Conservation (phyloP, 257 asterid genomes). For the Echites panduratus region DNA sequence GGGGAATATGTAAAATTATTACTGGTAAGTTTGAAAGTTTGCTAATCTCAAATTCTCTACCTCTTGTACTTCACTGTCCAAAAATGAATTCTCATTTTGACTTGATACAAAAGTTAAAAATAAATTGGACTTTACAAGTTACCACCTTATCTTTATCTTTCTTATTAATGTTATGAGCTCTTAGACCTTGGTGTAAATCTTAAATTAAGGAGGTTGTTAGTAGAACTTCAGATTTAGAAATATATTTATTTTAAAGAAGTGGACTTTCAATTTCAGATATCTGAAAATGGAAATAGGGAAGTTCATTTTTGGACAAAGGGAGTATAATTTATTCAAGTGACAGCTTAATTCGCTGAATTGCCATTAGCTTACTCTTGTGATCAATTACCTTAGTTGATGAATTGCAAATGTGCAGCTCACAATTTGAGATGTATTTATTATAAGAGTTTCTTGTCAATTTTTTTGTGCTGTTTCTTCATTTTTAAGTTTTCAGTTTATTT, state of each 20-base stretch:
- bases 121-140: no score
- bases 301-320: no score
- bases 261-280: no score
- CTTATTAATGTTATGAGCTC: no score
- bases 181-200: no score
- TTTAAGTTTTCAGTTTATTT: neutral
- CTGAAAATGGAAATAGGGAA: no score
- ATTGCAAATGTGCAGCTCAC: neutral
- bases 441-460: neutral
- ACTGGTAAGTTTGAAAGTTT: neutral
- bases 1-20: neutral
- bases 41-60: neutral
- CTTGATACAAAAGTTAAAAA: no score
- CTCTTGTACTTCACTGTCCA: neutral
- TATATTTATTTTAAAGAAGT: no score
- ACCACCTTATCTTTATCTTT: no score
- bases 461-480: neutral
- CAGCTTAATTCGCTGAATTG: neutral
- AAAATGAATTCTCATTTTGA: no score
- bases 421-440: constrained; percentile 2
- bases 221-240: no score
- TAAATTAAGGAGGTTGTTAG: no score
- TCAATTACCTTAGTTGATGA: neutral
- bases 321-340: neutral
- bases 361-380: neutral